Evolutionary conservation across 192 early-diverging fungal genomes (phyloP).

Genomic region (Linnemannia schmuckeri): DNA sequence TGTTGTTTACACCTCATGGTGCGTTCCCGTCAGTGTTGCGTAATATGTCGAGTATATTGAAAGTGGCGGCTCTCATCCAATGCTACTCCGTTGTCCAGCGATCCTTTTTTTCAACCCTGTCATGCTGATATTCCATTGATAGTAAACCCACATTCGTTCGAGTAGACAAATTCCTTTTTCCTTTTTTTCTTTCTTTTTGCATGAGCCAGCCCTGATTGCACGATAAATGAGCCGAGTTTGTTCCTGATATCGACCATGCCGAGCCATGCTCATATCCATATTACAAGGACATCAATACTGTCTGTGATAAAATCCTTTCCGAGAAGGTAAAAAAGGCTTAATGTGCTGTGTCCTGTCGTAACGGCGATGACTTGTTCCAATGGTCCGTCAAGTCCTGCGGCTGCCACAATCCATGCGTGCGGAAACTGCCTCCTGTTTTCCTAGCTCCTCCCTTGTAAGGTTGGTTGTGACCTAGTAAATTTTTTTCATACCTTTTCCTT

Average conservation of each 20-base stretch:
- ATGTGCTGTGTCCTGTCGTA: neutral
- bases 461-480: too few species aligned
- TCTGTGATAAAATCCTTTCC: neutral
- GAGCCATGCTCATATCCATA: neutral
- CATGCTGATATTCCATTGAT: neutral
- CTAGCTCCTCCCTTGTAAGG: too few species aligned
- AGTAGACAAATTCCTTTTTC: neutral
- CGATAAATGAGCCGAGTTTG: neutral
- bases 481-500: conserved; percentile 59
- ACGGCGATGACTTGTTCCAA: neutral
- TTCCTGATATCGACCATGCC: neutral
- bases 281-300: neutral
- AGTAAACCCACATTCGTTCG: neutral
- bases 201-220: neutral
- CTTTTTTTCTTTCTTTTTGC: neutral
- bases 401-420: too few species aligned
- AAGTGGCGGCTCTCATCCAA: neutral
- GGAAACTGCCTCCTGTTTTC: too few species aligned
- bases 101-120: neutral
- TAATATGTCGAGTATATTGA: neutral
- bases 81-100: too few species aligned
- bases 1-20: neutral
- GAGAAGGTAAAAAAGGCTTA: neutral
- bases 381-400: too few species aligned
- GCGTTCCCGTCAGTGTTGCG: neutral